Conservation (phyloP, 768 basidiomycete genomes). For the Hirschioporus abietinus region DNA sequence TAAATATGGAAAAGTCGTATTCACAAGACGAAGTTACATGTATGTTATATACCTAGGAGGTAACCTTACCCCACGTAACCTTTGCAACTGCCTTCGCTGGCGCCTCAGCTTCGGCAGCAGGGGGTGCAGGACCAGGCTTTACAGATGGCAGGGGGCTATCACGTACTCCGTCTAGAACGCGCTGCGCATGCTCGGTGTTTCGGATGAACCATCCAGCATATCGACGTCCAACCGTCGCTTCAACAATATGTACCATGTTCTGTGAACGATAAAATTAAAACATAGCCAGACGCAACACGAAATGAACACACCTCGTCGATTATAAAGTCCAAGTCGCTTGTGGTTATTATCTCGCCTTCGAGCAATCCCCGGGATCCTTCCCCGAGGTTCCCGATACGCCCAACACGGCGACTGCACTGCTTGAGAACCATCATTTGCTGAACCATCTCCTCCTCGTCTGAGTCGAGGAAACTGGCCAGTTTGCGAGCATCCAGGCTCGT, state of each 20-base stretch:
- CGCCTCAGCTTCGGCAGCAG: constrained; percentile 4
- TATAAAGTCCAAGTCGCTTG: constrained; percentile 92
- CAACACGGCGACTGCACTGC: constrained; percentile 73
- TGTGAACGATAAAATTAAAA: constrained; percentile 25
- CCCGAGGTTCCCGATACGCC: constrained; percentile 40
- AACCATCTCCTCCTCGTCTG: constrained; percentile 89
- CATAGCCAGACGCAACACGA: not conserved
- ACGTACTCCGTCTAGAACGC: constrained; percentile 76
- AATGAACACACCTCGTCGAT: constrained; percentile 74
- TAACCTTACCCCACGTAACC: constrained; percentile 2
- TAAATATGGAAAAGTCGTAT: not conserved
- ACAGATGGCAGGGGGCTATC: constrained; percentile 44
- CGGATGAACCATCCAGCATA: constrained; percentile 98
- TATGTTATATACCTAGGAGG: not conserved
- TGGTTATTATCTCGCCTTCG: constrained; percentile 81
- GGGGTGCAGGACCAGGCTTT: constrained; percentile 11
- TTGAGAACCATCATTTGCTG: constrained; percentile 98
- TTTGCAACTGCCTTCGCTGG: not conserved
- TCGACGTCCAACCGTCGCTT: constrained; percentile 87
- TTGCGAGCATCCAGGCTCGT: constrained; percentile 89
- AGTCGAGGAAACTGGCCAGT: constrained; percentile 86
- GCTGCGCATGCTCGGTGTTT: constrained; percentile 87
- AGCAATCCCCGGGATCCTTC: constrained; percentile 42
- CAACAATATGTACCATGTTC: constrained; percentile 97
- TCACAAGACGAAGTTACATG: not conserved